phyloP scores from a whole-genome alignment of 2,329 filamentous ascomycete species.

The Didymella keratinophila region DNA sequence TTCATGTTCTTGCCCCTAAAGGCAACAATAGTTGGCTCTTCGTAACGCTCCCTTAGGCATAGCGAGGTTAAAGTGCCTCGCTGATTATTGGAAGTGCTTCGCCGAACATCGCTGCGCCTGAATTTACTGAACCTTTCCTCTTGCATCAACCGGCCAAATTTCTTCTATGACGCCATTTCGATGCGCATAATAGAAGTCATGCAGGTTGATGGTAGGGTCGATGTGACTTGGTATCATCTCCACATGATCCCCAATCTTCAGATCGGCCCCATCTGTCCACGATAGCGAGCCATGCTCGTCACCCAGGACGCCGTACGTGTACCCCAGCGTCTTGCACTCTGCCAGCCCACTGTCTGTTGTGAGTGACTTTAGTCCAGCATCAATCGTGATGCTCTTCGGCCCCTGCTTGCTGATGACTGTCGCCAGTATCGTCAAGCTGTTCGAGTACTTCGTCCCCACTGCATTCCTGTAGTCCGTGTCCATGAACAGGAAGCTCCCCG shows the following conservation, averaged over 20 bases:
- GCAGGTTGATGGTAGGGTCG: constrained; percentile 62
- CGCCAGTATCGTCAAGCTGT: constrained; percentile 59
- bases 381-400: constrained; percentile 56
- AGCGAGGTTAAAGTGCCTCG: too few species aligned
- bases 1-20: too few species aligned
- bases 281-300: constrained; percentile 60
- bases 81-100: too few species aligned
- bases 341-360: constrained; percentile 62
- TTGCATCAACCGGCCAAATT: constrained; percentile 61
- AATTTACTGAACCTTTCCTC: constrained; percentile 60
- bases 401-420: constrained; percentile 61
- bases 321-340: constrained; percentile 55
- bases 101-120: too few species aligned
- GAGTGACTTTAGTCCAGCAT: constrained; percentile 60
- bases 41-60: too few species aligned
- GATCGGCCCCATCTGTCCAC: constrained; percentile 54
- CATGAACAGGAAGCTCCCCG: constrained; percentile 65
- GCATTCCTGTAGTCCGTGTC: constrained; percentile 65
- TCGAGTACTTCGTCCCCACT: constrained; percentile 58
- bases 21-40: too few species aligned
- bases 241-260: constrained; percentile 57
- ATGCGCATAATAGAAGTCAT: constrained; percentile 61
- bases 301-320: constrained; percentile 56
- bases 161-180: constrained; percentile 59
- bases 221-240: constrained; percentile 65